phyloP scores from a whole-genome alignment of 768 basidiomycete species.

The Paxillus ammoniavirescens region DNA sequence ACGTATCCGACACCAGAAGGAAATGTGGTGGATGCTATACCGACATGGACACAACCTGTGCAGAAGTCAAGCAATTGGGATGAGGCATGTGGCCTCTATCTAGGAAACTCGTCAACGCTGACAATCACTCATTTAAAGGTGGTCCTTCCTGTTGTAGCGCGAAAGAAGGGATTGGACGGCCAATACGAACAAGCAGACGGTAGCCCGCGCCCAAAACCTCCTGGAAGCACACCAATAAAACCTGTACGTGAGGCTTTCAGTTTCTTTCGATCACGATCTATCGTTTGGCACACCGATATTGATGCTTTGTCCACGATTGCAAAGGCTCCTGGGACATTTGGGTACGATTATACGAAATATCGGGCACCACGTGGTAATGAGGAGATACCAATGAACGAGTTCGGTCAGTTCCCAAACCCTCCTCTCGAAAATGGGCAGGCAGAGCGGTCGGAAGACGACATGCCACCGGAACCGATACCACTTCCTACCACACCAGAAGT shows the following conservation, averaged over 20 bases:
- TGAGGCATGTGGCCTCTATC: slow-evolving; percentile 48
- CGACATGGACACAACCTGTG: slow-evolving; percentile 77
- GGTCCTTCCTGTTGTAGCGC: slow-evolving; percentile 79
- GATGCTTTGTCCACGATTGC: slow-evolving; percentile 1
- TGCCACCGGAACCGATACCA: slow-evolving; percentile 11
- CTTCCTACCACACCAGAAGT: slow-evolving; percentile 28
- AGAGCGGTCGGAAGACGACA: background rate
- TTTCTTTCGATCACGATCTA: background rate
- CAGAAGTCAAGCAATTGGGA: slow-evolving; percentile 77
- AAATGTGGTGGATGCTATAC: slow-evolving; percentile 71
- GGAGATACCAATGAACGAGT: slow-evolving; percentile 66
- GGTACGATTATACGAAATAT: slow-evolving; percentile 72
- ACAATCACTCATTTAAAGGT: slow-evolving; percentile 45
- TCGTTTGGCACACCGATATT: background rate
- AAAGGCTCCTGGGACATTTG: slow-evolving; percentile 83
- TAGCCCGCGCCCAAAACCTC: slow-evolving; percentile 53
- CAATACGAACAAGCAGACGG: slow-evolving; percentile 70
- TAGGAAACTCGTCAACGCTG: slow-evolving; percentile 7
- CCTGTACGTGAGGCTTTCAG: slow-evolving; percentile 49
- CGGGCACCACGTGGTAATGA: slow-evolving; percentile 44
- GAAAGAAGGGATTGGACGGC: slow-evolving; percentile 75
- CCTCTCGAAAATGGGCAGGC: slow-evolving; percentile 9
- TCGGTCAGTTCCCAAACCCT: slow-evolving; percentile 44
- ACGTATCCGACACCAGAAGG: slow-evolving; percentile 62
- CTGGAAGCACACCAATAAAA: slow-evolving; percentile 39